Percentiles rank a stretch among this genome's conserved stretches.
These are phyloP conservation scores for Kwoniella bestiolae DNA, from an alignment of 768 basidiomycete species.

Conservation along the genomic window DNA sequence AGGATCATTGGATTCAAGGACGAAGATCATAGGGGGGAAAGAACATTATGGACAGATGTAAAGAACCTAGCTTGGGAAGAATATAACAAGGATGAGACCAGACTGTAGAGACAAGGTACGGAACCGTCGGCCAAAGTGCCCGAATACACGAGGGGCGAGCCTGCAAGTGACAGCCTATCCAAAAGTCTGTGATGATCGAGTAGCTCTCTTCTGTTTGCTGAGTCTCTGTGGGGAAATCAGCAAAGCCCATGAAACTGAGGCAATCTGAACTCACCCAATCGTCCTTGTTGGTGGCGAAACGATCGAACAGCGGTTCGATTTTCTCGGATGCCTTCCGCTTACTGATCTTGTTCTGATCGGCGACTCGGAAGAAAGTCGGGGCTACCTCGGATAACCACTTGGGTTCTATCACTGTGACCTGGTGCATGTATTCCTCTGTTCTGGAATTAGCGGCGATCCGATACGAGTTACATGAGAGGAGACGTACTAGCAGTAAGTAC, in stretches of 20 bases:
- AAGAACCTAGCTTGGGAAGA: no score
- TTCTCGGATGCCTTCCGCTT: conserved; percentile 61
- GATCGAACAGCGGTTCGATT: conserved; percentile 94
- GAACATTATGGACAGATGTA: no score
- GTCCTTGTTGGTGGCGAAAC: conserved; percentile 61
- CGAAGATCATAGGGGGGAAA: no score
- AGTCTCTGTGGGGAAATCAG: conserved; percentile 33
- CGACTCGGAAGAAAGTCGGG: conserved; percentile 98
- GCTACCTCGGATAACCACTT: conserved; percentile 99
- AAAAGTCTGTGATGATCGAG: conserved; percentile 55
- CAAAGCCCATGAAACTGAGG: background rate
- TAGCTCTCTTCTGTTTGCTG: conserved; percentile 55
- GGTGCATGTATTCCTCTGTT: conserved; percentile 56
- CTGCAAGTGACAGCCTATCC: no score
- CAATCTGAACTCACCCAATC: conserved; percentile 63
- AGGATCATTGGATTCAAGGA: no score
- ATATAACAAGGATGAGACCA: no score
- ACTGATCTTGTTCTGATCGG: conserved; percentile 93
- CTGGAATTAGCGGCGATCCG: conserved; percentile 8
- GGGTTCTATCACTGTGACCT: conserved; percentile 87
- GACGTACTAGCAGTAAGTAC: conserved; percentile 96
- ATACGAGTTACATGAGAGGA: conserved; percentile 47
- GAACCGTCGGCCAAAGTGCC: no score
- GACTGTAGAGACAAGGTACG: background rate
- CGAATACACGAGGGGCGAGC: no score